phyloP scores from a whole-genome alignment of 495 filamentous ascomycete species.

The Pyrenula massariospora region DNA sequence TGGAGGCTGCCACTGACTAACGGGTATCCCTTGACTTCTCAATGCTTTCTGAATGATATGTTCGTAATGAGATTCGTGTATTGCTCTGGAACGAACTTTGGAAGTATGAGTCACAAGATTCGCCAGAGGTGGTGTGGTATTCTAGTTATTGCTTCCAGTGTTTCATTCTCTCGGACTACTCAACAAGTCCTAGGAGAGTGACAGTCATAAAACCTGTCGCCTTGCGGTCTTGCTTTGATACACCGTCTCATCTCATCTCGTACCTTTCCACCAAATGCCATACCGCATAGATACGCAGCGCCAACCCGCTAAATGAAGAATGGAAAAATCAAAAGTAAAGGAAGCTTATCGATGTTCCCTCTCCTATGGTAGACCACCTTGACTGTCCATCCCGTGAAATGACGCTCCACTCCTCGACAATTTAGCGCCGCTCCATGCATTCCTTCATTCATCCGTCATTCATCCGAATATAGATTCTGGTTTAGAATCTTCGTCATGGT shows the following conservation, averaged over 20 bases:
- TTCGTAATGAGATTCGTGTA: too few species aligned
- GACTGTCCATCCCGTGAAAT: not conserved
- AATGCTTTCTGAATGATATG: too few species aligned
- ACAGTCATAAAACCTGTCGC: not conserved
- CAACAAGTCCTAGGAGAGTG: not conserved
- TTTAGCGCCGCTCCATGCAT: too few species aligned
- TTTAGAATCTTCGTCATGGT: constrained; percentile 83
- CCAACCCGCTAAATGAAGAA: too few species aligned
- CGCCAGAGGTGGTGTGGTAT: not conserved
- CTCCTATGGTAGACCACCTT: not conserved
- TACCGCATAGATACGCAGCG: not conserved
- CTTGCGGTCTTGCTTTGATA: not conserved
- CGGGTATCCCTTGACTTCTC: too few species aligned
- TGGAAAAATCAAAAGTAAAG: too few species aligned
- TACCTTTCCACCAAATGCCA: not conserved
- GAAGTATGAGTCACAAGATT: not conserved
- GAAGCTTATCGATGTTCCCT: not conserved
- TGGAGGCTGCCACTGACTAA: too few species aligned
- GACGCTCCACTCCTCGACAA: not conserved
- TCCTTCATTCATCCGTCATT: too few species aligned
- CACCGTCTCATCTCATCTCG: not conserved
- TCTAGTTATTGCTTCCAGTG: not conserved
- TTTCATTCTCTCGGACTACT: too few species aligned
- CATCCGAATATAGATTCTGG: constrained; percentile 55
- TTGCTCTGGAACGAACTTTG: too few species aligned